Conservation (phyloP, 176 grass and related monocot genomes). For the Ensete glaucum region DNA sequence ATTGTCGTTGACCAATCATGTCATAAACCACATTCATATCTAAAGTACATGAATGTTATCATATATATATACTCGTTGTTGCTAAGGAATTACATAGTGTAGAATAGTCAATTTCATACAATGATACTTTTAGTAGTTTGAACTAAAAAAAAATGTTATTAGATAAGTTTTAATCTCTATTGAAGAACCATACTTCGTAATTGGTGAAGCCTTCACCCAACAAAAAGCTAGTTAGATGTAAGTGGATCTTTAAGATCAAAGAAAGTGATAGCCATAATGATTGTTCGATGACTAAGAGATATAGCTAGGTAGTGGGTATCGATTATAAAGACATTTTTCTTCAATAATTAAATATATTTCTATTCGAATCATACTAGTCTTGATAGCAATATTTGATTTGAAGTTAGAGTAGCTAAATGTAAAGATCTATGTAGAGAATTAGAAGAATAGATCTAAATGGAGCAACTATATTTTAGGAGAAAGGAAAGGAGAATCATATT, state of each 20-base stretch:
- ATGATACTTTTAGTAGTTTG: not conserved
- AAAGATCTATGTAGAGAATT: no score
- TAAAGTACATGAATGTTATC: not conserved
- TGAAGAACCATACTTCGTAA: not conserved
- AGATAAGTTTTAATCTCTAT: not conserved
- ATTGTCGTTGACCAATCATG: not conserved
- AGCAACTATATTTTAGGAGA: no score
- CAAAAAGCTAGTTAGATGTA: not conserved
- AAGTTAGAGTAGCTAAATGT: no score
- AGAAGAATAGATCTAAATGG: no score
- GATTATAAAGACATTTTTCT: not conserved
- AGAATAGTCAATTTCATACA: not conserved
- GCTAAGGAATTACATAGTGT: rapidly evolving
- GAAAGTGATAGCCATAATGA: not conserved
- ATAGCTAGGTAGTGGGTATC: not conserved
- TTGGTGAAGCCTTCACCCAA: not conserved
- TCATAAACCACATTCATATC: not conserved
- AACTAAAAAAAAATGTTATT: not conserved
- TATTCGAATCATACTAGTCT: not conserved
- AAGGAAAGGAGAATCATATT: no score
- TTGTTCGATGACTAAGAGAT: not conserved
- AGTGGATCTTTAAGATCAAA: not conserved
- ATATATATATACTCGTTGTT: not conserved
- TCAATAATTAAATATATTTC: not conserved
- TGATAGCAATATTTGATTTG: not conserved